Percentiles rank a stretch among this genome's conserved stretches.
phyloP scores from a whole-genome alignment of 495 filamentous ascomycete species.

The Talaromyces wortmannii region DNA sequence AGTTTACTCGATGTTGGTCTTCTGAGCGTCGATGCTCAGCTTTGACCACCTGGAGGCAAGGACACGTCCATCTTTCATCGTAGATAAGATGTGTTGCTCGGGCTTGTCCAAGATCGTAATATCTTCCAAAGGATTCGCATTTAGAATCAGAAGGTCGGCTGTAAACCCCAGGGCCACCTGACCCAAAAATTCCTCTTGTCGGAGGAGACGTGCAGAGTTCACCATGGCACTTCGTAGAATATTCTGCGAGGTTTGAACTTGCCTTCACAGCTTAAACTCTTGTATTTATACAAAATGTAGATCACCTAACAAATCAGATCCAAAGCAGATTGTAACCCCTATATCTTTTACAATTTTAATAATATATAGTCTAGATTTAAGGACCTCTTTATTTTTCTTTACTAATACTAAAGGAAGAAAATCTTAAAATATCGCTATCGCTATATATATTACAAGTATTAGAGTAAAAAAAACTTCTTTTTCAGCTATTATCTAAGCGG shows the following conservation, averaged over 20 bases:
- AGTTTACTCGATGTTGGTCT: too few relatives aligned
- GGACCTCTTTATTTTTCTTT: constrained; percentile 39
- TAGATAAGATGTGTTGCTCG: constrained; percentile 34
- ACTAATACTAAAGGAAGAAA: constrained; percentile 34
- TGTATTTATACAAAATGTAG: constrained; percentile 36
- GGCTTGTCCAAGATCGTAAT: constrained; percentile 41
- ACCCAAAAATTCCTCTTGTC: constrained; percentile 33
- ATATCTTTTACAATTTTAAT: constrained; percentile 38
- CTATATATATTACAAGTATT: constrained; percentile 43
- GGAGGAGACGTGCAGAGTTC: constrained; percentile 40
- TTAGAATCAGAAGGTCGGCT: constrained; percentile 36
- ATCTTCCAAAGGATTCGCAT: constrained; percentile 44
- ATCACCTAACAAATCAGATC: constrained; percentile 45
- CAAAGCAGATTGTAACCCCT: constrained; percentile 47
- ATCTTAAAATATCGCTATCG: constrained; percentile 35
- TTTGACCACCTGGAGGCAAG: constrained; percentile 34
- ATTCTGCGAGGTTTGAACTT: constrained; percentile 31
- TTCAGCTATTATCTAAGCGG: constrained; percentile 36
- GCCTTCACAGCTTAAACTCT: constrained; percentile 40
- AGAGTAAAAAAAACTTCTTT: constrained; percentile 43
- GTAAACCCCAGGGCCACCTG: constrained; percentile 31
- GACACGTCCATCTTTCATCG: constrained; percentile 45
- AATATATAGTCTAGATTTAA: constrained; percentile 33
- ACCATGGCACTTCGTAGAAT: constrained; percentile 46
- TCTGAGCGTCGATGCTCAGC: too few relatives aligned